Conservation (phyloP, 768 basidiomycete genomes). For the Phylloporus sp. region DNA sequence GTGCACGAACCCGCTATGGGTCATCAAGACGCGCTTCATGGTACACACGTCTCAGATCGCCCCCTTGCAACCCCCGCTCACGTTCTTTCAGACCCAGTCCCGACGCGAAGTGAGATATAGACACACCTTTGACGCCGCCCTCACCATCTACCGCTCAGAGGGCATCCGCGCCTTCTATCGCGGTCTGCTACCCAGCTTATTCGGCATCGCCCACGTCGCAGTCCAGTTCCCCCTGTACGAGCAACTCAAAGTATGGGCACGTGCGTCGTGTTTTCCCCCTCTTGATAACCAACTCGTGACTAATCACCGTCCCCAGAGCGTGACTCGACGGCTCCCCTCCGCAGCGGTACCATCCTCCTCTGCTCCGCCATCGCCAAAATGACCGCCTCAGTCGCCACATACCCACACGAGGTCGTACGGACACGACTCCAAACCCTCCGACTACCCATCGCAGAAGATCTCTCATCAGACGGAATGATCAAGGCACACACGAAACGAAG, state of each 20-base stretch:
- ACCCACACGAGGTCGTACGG: conserved; percentile 98
- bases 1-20: conserved; percentile 95
- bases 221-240: conserved; percentile 98
- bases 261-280: conserved; percentile 49
- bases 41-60: conserved; percentile 50
- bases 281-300: not conserved
- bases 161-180: conserved; percentile 89
- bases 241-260: conserved; percentile 77
- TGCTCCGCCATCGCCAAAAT: conserved; percentile 96
- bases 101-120: conserved; percentile 73
- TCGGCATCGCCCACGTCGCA: conserved; percentile 92
- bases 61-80: not conserved
- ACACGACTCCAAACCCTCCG: conserved; percentile 91
- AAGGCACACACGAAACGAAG: conserved; percentile 54
- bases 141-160: conserved; percentile 86
- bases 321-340: conserved; percentile 27
- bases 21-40: conserved; percentile 99
- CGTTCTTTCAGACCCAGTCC: conserved; percentile 86
- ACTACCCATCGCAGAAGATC: conserved; percentile 54
- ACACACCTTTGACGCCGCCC: conserved; percentile 85
- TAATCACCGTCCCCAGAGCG: conserved; percentile 21
- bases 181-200: conserved; percentile 84
- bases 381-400: conserved; percentile 92
- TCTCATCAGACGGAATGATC: conserved; percentile 59
- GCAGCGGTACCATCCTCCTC: conserved; percentile 58